Base-by-base conservation (phyloP, 2,329 filamentous ascomycete genomes). In the Ascochyta rabiei region DNA sequence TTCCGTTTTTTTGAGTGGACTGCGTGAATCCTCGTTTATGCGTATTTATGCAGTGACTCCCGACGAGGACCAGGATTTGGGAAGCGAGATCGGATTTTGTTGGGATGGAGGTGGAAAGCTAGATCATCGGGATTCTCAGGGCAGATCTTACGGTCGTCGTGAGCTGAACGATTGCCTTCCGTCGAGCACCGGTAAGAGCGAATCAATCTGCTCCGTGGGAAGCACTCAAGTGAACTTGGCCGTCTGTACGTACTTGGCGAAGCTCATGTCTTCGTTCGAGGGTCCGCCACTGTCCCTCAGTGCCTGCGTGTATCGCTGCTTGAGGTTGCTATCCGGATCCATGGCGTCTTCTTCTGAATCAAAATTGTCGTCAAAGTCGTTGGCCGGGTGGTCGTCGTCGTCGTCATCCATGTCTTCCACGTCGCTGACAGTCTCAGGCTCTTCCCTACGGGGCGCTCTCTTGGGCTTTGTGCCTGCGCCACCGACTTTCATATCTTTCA, bases 401-500 rank as follows among this genome's bases (percentile, higher is more conserved):
- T 82, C 81, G 41, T 83, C 28, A 30, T 30, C 81, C 6, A 74
- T 72, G 37, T 85, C 82, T 61, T 81, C 79, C 4, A 74, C 73
- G 51, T 82, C 80, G 56, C 79, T 81, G 48, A 82, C 76, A 2
- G 80, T 82, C 68, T 81, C 79, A 4, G 80, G 75, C 52, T 81
- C 80, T 40, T 76, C 76, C 56, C 76, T 77, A 37, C 52, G 57
- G 33, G 74, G 73, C 16, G 66, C 66, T 44, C 73, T 73, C 34
- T 73, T 76, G 19, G 60, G 60, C 40, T 72, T 70, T 31, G 66
- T 67, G 33, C 62, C 59, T 15, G 69, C 60, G 10, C 68, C 71
- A 4, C 70, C 68, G 40, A 90, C 83, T 48, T 82, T 82, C 90
- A 99, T 96, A 64, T 95, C 93, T 72, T 89, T 89, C 92, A 99